Evolutionary conservation across 2,329 filamentous ascomycete genomes (phyloP).

Genomic region (Blastomyces percursus): DNA sequence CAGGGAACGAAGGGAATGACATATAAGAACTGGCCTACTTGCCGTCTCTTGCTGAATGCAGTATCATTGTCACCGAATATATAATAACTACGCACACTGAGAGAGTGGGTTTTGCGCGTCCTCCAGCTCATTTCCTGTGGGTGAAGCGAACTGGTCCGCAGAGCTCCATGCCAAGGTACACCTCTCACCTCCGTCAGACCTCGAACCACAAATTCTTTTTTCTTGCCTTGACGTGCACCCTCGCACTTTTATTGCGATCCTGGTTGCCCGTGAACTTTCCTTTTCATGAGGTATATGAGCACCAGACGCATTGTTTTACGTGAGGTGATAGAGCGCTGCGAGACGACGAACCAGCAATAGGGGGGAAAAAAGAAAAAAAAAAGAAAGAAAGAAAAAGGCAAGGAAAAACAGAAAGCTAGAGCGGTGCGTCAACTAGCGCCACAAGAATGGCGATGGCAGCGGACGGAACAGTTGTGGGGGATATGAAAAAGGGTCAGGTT

Average conservation of each 20-base stretch:
- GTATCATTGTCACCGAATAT: not conserved
- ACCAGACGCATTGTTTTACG: not conserved
- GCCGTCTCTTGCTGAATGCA: not conserved
- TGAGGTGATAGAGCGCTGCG: not conserved
- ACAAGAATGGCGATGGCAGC: slow-evolving; percentile 10
- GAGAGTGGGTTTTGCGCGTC: not conserved
- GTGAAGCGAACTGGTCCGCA: not conserved
- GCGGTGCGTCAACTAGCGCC: not conserved
- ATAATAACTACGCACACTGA: not conserved
- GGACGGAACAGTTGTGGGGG: slow-evolving; percentile 20
- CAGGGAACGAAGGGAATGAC: not conserved
- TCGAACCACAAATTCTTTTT: not conserved
- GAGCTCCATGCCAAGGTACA: slow-evolving; percentile 2
- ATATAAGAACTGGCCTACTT: not conserved
- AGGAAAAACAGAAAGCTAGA: not conserved
- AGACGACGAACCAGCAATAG: not conserved
- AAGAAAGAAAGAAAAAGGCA: too few relatives aligned
- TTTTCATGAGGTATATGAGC: not conserved
- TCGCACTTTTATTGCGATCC: not conserved
- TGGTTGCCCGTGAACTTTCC: not conserved
- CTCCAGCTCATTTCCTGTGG: not conserved
- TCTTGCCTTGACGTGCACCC: not conserved
- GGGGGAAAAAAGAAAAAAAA: too few relatives aligned
- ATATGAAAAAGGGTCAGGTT: slow-evolving; percentile 11
- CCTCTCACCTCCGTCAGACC: not conserved